Evolutionary conservation across 179 eudicot species (phyloP).

Genomic region (Actinidia polygama): DNA sequence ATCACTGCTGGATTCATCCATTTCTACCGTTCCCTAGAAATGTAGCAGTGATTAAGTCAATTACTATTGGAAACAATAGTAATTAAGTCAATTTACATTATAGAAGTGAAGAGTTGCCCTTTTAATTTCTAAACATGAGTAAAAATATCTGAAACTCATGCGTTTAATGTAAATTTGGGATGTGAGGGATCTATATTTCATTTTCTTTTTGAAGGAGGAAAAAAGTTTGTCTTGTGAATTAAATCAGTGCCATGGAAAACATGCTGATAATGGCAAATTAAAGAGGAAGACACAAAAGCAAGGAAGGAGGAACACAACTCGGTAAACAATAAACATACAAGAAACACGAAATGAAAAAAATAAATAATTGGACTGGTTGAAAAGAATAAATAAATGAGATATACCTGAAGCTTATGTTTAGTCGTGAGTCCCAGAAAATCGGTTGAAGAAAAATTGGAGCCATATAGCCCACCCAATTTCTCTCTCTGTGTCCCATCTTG

Average conservation of each 20-base stretch:
- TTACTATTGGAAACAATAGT: not conserved
- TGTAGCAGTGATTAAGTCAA: conserved; percentile 4
- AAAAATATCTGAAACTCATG: not conserved
- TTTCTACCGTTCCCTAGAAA: conserved; percentile 45
- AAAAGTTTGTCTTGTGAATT: not conserved
- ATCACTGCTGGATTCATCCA: conserved; percentile 43
- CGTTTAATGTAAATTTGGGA: not conserved
- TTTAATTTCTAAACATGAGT: not conserved
- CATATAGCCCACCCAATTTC: conserved; percentile 27
- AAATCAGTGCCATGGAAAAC: not conserved
- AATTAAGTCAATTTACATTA: not conserved
- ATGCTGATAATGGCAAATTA: not conserved
- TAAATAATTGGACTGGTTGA: not conserved
- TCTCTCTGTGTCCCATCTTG: conserved; percentile 31
- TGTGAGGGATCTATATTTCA: too few relatives aligned
- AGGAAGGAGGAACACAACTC: not conserved
- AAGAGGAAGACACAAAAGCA: too few relatives aligned
- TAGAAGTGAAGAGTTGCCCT: not conserved
- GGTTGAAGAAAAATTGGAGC: conserved; percentile 34
- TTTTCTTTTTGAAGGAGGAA: not conserved
- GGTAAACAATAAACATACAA: too few relatives aligned
- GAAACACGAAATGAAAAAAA: too few relatives aligned
- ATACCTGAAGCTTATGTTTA: conserved; percentile 60
- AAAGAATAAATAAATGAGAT: too few relatives aligned
- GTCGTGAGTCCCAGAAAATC: conserved; percentile 32